A percentile compares a stretch with the other conserved stretches of the same genome.
Evolutionary conservation across 179 eudicot genomes (phyloP).

Genomic region (Patellifolia procumbens): DNA sequence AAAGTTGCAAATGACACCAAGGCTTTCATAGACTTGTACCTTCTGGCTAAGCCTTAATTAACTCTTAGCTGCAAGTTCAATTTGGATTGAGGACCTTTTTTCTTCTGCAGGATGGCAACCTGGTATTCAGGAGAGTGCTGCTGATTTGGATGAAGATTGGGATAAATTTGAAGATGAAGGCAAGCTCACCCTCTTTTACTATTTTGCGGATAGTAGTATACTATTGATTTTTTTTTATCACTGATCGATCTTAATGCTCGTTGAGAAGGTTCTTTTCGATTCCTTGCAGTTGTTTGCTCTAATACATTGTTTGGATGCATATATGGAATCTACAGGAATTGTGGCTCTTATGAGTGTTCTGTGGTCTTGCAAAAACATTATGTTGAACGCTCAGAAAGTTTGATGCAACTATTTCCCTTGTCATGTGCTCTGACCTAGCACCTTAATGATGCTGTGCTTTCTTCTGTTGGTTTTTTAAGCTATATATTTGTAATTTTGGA

Average conservation of each 20-base stretch:
- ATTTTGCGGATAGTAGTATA: background rate
- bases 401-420: too few species aligned
- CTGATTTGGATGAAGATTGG: conserved; percentile 98
- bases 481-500: background rate
- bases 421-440: background rate
- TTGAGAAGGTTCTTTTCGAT: background rate
- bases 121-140: conserved; percentile 86
- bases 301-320: background rate
- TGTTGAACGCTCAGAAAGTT: too few species aligned
- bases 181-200: conserved; percentile 28
- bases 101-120: conserved; percentile 84
- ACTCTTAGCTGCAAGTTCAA: background rate
- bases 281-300: background rate
- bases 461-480: background rate
- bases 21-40: background rate
- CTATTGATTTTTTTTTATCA: background rate
- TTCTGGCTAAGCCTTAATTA: background rate
- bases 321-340: background rate
- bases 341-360: background rate
- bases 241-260: background rate
- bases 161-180: conserved; percentile 98
- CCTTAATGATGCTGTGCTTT: background rate
- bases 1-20: conserved; percentile 4
- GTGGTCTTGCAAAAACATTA: background rate
- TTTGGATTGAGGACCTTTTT: conserved; percentile 6